Conservation (phyloP, 345 rosid species). For the Limnanthes douglasii region DNA sequence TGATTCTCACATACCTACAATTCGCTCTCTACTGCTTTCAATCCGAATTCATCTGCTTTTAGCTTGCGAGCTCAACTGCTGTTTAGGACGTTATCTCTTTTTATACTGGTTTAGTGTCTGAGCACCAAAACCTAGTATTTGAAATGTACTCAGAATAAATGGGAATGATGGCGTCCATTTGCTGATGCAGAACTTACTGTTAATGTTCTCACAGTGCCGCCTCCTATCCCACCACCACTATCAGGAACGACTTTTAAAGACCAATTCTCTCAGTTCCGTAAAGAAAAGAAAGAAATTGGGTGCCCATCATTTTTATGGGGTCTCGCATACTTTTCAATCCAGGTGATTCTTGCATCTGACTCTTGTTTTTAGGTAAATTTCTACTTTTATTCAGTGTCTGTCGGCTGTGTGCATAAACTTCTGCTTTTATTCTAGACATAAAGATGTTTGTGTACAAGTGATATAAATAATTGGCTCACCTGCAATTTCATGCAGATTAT, state of each 20-base stretch:
- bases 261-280: constrained; percentile 36
- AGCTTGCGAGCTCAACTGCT: no score
- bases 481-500: neutral
- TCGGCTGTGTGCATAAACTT: no score
- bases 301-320: constrained; percentile 80
- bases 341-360: constrained; percentile 23
- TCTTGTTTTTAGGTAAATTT: neutral
- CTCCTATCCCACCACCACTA: constrained; percentile 61
- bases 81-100: no score
- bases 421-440: no score
- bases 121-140: no score
- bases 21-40: no score
- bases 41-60: no score
- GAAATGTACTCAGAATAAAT: no score
- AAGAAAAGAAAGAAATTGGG: constrained; percentile 48
- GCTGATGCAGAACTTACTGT: neutral
- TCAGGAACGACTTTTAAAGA: constrained; percentile 50
- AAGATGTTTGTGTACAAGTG: neutral
- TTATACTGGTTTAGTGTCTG: no score
- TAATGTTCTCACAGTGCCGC: constrained; percentile 49
- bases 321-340: constrained; percentile 41
- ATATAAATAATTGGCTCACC: neutral
- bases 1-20: no score
- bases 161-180: no score
- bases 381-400: neutral